Evolutionary conservation across 208 protist genomes (phyloP), one percentile per base, ranked within the genome.

Genomic region (Angomonas ambiguus): DNA sequence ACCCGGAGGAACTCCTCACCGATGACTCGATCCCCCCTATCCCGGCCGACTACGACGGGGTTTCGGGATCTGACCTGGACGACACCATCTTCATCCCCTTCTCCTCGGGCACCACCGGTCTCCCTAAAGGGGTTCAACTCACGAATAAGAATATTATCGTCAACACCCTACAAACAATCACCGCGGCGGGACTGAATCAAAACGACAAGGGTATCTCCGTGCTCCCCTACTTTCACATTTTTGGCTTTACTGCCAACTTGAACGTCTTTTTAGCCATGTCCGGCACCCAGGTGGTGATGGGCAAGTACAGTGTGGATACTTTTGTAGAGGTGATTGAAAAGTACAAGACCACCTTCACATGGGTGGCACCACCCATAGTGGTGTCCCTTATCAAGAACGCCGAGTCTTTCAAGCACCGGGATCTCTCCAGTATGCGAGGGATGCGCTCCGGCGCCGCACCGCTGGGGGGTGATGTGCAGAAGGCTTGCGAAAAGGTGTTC

Each of bases 171-270:
- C 83, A 86, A 31, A 66, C 13, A 24, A 13, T 8, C 49, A 24
- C 49, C 6, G n/a, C 25, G 49, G 6, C 8, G 38, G n/a, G 27
- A 20, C 49, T 56, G 13, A 18, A 27, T 24, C 10, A 5, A 24
- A 18, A 56, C 11, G 38, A 18, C 49, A 56, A 20, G 20, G 18
- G 16, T 1, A 27, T 94, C 32, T 62, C 71, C 58, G 61, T 92
- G 11, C 53, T 96, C 3, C 91, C 87, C n/a, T 75, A 84, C 10
- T 96, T 84, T 49, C 91, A 96, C 76, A 91, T 94, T 56, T 93
- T 88, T 67, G 89, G 82, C 18, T 73, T 94, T 55, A 80, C 87
- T 3, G 32, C 77, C 13, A 65, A 72, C 34, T n/a, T 92, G 33
- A 69, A 64, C 42, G 33, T 38, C 31, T 32, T 67, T 20, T 61